A percentile compares a stretch with the other conserved stretches of the same genome.
phyloP scores from a whole-genome alignment of 768 basidiomycete genomes.

The Leccinum variicolor region DNA sequence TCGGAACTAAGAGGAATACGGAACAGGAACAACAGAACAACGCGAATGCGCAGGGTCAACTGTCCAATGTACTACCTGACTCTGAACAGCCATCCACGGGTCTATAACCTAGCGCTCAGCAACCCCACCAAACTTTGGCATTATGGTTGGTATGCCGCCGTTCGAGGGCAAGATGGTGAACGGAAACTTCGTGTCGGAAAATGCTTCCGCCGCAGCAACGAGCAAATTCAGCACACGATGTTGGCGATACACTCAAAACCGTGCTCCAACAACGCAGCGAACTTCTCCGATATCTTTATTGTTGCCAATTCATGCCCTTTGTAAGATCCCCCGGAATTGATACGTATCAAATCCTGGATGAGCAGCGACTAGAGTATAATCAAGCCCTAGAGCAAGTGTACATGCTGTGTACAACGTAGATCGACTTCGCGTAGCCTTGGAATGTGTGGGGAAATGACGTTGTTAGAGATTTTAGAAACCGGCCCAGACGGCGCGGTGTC shows the following conservation, averaged over 20 bases:
- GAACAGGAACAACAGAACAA: constrained; percentile 23
- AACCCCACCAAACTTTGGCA: constrained; percentile 5
- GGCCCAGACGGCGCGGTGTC: too few relatives aligned
- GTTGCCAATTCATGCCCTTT: constrained; percentile 5
- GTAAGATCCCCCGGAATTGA: constrained; percentile 36
- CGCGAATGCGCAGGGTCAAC: constrained; percentile 15
- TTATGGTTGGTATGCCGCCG: constrained; percentile 4
- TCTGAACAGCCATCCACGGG: constrained; percentile 15
- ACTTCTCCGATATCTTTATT: constrained; percentile 12
- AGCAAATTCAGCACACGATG: constrained; percentile 33
- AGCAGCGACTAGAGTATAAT: constrained; percentile 54
- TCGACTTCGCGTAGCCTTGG: too few relatives aligned
- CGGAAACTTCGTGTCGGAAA: constrained; percentile 7
- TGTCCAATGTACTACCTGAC: constrained; percentile 11
- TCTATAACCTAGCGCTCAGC: constrained; percentile 15
- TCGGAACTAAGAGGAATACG: constrained; percentile 21
- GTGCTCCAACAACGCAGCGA: constrained; percentile 32
- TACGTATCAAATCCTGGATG: constrained; percentile 42
- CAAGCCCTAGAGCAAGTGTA: constrained; percentile 46
- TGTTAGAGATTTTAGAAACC: too few relatives aligned
- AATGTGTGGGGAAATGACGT: too few relatives aligned
- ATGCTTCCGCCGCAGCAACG: constrained; percentile 11
- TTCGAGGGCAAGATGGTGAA: constrained; percentile 19
- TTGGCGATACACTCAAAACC: constrained; percentile 31
- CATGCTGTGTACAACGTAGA: constrained; percentile 24